phyloP scores from a whole-genome alignment of 2,329 filamentous ascomycete genomes.

The Thielaviopsis ethacetica region DNA sequence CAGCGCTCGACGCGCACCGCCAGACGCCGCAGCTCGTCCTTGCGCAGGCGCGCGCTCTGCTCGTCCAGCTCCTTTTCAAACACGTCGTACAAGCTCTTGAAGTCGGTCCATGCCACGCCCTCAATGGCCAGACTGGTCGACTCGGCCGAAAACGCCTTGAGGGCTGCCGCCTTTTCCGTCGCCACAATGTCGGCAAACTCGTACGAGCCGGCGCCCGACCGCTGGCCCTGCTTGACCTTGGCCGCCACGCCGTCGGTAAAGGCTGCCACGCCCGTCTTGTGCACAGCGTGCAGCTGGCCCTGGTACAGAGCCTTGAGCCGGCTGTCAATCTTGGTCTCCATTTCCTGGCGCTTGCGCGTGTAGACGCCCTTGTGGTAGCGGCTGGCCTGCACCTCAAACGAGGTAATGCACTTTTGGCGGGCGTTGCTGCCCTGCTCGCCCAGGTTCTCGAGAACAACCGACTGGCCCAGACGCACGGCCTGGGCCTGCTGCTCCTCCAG shows the following conservation, averaged over 20 bases:
- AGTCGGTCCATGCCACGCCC: slow-evolving; percentile 75
- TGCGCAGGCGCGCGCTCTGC: slow-evolving; percentile 67
- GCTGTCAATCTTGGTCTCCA: slow-evolving; percentile 75
- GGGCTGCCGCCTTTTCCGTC: slow-evolving; percentile 59
- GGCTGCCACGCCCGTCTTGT: slow-evolving; percentile 69
- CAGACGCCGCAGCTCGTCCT: slow-evolving; percentile 89
- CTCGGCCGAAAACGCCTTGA: slow-evolving; percentile 60
- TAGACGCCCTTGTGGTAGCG: slow-evolving; percentile 96
- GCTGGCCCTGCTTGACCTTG: slow-evolving; percentile 82
- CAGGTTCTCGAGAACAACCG: slow-evolving; percentile 56
- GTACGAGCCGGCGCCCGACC: slow-evolving; percentile 64
- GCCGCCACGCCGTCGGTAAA: slow-evolving; percentile 80
- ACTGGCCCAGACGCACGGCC: slow-evolving; percentile 53
- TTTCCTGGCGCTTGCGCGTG: slow-evolving; percentile 64
- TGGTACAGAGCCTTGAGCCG: slow-evolving; percentile 76
- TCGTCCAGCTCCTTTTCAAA: slow-evolving; percentile 87
- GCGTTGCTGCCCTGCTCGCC: slow-evolving; percentile 58
- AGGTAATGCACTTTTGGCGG: slow-evolving; percentile 55
- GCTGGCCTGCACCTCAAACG: slow-evolving; percentile 82
- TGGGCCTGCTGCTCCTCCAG: slow-evolving; percentile 77
- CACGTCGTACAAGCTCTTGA: slow-evolving; percentile 59
- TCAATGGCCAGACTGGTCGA: slow-evolving; percentile 60
- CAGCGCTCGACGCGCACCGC: slow-evolving; percentile 85
- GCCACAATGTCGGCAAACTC: slow-evolving; percentile 92
- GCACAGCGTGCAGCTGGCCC: slow-evolving; percentile 73